A percentile compares a stretch with the other conserved stretches of the same genome.
These are phyloP conservation scores for Hapsidospora chrysogenum DNA, from an alignment of 495 filamentous ascomycete genomes.

Conservation along the genomic window DNA sequence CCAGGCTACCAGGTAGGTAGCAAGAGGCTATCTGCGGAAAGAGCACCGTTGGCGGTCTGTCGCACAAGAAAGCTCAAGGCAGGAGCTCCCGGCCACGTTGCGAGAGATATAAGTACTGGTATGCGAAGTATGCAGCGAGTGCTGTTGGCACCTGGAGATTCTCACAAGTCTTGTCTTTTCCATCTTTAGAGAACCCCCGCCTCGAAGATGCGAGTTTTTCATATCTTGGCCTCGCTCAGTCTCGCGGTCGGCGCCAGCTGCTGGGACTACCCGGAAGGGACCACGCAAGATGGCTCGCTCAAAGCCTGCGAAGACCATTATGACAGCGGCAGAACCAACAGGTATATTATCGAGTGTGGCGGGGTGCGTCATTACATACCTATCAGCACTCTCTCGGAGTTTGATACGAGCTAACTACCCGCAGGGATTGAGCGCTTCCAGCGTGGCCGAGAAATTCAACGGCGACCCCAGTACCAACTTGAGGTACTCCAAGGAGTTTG, in stretches of 20 bases:
- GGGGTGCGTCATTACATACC: not conserved
- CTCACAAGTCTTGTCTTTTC: too few relatives aligned
- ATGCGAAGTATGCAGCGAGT: too few relatives aligned
- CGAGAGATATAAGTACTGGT: too few relatives aligned
- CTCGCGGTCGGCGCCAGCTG: not conserved
- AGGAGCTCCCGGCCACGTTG: too few relatives aligned
- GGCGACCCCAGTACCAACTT: not conserved
- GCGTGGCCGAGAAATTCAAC: not conserved
- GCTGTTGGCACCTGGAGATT: too few relatives aligned
- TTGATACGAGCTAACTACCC: not conserved
- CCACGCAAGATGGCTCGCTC: constrained; percentile 6
- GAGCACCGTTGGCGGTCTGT: too few relatives aligned
- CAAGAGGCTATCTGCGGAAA: too few relatives aligned
- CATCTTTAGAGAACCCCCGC: too few relatives aligned
- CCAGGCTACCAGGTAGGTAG: too few relatives aligned
- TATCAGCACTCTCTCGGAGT: not conserved
- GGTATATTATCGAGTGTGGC: constrained; percentile 3
- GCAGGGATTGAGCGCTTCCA: not conserved
- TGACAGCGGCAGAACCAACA: constrained; percentile 11
- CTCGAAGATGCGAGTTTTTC: not conserved
- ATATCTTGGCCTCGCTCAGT: not conserved
- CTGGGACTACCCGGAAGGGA: not conserved
- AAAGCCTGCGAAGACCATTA: constrained; percentile 16
- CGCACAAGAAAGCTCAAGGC: too few relatives aligned
- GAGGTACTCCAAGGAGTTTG: constrained; percentile 12